phyloP scores from a whole-genome alignment of 176 grass and related monocot genomes.

The Avena eriantha region DNA sequence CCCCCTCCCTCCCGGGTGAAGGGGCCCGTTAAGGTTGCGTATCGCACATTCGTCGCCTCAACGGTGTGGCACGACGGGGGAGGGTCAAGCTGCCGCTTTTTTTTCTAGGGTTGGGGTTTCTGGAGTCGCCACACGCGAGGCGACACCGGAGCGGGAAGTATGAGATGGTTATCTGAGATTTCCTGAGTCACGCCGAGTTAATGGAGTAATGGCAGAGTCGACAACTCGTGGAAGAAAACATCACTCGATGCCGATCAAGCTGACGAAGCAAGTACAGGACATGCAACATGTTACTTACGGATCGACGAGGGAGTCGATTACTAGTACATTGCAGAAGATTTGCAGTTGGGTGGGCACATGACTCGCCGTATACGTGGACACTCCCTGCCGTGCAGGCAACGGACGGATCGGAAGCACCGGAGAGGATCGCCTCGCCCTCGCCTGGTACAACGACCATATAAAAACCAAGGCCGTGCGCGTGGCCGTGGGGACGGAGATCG shows the following conservation, averaged over 20 bases:
- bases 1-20: too few species aligned
- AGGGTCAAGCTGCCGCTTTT: too few species aligned
- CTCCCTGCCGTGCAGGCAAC: conserved; percentile 30
- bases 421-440: too few species aligned
- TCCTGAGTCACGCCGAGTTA: background rate
- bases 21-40: too few species aligned
- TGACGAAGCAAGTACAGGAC: background rate
- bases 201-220: background rate
- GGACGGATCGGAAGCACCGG: background rate
- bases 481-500: background rate
- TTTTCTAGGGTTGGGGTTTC: too few species aligned
- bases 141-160: too few species aligned
- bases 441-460: background rate
- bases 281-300: background rate
- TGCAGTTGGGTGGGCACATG: background rate
- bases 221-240: background rate
- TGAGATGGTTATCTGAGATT: too few species aligned
- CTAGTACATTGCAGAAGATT: too few species aligned
- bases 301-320: background rate
- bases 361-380: background rate
- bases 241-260: too few species aligned
- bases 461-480: background rate
- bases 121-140: too few species aligned
- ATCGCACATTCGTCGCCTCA: too few species aligned
- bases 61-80: too few species aligned